Conservation (phyloP, 1,139 yeast species). For the Hyphopichia fennica region DNA sequence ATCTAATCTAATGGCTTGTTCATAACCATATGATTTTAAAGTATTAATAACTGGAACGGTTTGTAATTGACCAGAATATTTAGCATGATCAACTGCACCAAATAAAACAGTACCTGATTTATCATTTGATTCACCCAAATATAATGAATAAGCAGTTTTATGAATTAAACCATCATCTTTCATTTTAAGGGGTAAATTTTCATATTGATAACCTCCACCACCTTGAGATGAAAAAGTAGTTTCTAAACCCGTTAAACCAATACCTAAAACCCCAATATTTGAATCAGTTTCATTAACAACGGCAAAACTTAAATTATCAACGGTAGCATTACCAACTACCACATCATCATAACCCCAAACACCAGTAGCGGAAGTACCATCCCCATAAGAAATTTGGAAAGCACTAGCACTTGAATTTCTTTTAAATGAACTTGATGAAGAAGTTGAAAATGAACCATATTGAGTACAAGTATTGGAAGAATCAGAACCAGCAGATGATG, state of each 20-base stretch:
- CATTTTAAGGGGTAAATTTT: conserved; percentile 30
- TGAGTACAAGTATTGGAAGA: conserved; percentile 31
- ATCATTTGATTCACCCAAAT: conserved; percentile 13
- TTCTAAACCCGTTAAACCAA: conserved; percentile 56
- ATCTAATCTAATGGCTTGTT: conserved; percentile 26
- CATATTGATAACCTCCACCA: conserved; percentile 15
- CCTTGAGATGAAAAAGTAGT: conserved; percentile 23
- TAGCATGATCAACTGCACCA: conserved; percentile 54
- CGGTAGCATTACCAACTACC: conserved; percentile 35
- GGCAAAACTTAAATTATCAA: conserved; percentile 52
- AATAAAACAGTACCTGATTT: conserved; percentile 41
- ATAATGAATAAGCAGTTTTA: conserved; percentile 50
- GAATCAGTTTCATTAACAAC: conserved; percentile 45
- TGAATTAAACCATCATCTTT: conserved; percentile 46
- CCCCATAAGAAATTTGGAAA: conserved; percentile 60
- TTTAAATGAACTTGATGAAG: conserved; percentile 30
- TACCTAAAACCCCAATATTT: conserved; percentile 52
- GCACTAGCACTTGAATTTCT: conserved; percentile 30
- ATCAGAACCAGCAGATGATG: background rate
- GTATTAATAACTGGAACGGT: conserved; percentile 32
- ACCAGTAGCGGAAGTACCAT: conserved; percentile 60
- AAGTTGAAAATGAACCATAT: conserved; percentile 42
- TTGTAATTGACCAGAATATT: conserved; percentile 37
- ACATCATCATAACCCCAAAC: conserved; percentile 53
- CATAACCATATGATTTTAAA: conserved; percentile 14